phyloP scores from a whole-genome alignment of 129 eudicot species.

The Apium graveolens region DNA sequence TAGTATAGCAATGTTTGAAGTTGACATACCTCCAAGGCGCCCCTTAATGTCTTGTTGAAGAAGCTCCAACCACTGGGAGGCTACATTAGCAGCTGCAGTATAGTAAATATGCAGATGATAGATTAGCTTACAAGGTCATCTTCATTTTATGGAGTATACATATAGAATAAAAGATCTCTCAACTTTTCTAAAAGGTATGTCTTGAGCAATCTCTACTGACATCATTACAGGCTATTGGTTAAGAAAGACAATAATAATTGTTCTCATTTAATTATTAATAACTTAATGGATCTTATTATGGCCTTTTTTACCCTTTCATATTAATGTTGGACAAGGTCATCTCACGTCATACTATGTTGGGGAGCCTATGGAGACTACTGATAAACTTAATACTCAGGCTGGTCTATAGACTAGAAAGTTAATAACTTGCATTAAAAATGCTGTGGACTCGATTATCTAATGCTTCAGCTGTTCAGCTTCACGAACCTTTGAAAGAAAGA shows the following conservation, averaged over 20 bases:
- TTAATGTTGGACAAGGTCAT: background rate
- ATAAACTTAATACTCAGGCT: background rate
- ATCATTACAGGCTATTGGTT: background rate
- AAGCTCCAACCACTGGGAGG: slow-evolving; percentile 86
- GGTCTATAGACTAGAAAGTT: background rate
- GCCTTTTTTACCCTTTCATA: background rate
- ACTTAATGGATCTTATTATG: background rate
- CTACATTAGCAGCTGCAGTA: slow-evolving; percentile 77
- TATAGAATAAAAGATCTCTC: background rate
- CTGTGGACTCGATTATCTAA: background rate
- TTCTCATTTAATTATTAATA: background rate
- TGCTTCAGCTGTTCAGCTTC: background rate
- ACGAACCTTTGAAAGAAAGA: slow-evolving; percentile 71
- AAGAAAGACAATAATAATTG: background rate
- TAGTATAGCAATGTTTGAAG: background rate
- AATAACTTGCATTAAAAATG: background rate
- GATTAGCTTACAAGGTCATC: slow-evolving; percentile 4
- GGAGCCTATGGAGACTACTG: background rate
- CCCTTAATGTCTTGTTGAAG: slow-evolving; percentile 80
- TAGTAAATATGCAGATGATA: slow-evolving; percentile 1
- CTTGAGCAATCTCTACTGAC: background rate
- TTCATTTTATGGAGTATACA: background rate
- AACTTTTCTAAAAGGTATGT: background rate
- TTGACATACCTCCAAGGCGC: slow-evolving; percentile 62
- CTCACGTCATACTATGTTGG: background rate